Conservation (phyloP, 2,329 filamentous ascomycete genomes). For the Aphanoascus verrucosus region DNA sequence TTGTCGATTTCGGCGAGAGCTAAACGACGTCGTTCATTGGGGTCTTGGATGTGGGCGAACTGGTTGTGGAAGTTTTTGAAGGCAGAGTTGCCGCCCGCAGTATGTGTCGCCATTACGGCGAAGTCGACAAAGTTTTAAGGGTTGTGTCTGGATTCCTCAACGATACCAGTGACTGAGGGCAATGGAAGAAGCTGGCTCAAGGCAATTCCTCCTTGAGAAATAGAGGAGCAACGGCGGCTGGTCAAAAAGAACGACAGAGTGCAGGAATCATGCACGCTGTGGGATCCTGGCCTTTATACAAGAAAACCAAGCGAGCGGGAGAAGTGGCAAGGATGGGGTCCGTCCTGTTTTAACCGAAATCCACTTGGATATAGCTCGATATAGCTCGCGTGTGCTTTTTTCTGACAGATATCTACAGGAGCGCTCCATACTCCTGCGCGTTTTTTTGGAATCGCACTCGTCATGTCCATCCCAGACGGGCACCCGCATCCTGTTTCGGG, state of each 20-base stretch:
- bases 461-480: too few relatives aligned
- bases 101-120: slow-evolving; percentile 25
- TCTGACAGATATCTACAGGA: background rate
- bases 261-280: background rate
- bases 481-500: too few relatives aligned
- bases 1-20: slow-evolving; percentile 56
- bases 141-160: too few relatives aligned
- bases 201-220: background rate
- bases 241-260: background rate
- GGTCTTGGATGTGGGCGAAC: slow-evolving; percentile 52
- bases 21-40: slow-evolving; percentile 66
- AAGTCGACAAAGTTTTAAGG: background rate
- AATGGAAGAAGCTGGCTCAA: background rate
- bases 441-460: too few relatives aligned
- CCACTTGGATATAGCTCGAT: background rate
- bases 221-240: background rate
- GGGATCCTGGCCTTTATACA: background rate
- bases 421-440: too few relatives aligned
- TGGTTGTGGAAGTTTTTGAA: slow-evolving; percentile 72
- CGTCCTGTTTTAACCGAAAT: background rate
- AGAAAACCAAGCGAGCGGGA: background rate
- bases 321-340: background rate
- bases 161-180: background rate
- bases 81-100: slow-evolving; percentile 56
- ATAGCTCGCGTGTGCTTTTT: background rate